Evolutionary conservation across 1,139 yeast genomes (phyloP).

Genomic region (Wickerhamomyces sp.): DNA sequence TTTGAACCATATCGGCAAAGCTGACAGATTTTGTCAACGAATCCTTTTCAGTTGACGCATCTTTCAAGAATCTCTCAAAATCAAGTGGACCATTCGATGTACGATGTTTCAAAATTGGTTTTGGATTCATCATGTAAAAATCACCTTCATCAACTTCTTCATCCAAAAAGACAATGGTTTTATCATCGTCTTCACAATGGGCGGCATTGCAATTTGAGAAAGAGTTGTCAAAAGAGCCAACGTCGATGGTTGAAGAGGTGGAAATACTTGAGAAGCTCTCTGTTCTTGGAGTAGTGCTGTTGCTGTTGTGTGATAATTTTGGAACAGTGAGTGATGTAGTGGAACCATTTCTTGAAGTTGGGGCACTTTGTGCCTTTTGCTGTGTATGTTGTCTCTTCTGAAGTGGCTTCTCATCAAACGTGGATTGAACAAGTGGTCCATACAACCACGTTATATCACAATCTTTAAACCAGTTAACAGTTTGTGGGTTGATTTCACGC

Average conservation of each 20-base stretch:
- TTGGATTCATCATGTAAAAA: conserved; percentile 1
- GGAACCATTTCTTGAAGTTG: background rate
- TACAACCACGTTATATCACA: conserved; percentile 76
- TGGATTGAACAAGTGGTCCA: conserved; percentile 46
- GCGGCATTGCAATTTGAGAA: conserved; percentile 4
- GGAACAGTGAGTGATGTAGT: background rate
- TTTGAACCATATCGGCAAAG: conserved; percentile 23
- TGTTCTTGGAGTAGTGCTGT: conserved; percentile 4
- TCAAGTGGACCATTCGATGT: conserved; percentile 12
- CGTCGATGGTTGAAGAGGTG: conserved; percentile 8
- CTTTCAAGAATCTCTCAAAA: conserved; percentile 5
- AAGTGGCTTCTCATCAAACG: conserved; percentile 5
- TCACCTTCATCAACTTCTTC: conserved; percentile 2
- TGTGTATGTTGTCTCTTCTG: background rate
- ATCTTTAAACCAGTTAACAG: conserved; percentile 74
- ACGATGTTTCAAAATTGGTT: conserved; percentile 17
- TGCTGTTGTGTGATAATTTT: too few species aligned
- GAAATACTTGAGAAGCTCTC: conserved; percentile 10
- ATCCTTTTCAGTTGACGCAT: background rate
- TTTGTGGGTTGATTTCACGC: conserved; percentile 63
- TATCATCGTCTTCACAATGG: conserved; percentile 8
- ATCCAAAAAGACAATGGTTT: conserved; percentile 1
- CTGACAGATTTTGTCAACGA: conserved; percentile 17
- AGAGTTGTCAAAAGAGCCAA: conserved; percentile 3
- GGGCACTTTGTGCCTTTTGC: background rate